These are phyloP conservation scores for Monilinia laxa DNA, from an alignment of 2,329 filamentous ascomycete genomes.

Conservation along the genomic window DNA sequence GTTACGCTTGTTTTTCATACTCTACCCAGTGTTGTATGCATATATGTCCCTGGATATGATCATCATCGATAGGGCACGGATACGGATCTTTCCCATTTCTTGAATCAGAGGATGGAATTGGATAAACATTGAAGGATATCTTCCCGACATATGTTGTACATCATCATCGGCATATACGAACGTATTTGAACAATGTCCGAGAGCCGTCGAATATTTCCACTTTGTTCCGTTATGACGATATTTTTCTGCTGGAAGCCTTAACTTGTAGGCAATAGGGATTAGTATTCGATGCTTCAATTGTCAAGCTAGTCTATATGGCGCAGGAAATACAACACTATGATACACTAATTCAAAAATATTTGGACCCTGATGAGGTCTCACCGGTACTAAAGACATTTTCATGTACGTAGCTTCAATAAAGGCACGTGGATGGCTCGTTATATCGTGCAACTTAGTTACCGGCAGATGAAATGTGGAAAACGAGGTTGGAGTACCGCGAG, in stretches of 20 bases:
- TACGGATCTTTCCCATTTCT: not conserved
- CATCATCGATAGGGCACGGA: not conserved
- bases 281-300: not conserved
- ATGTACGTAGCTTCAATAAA: not conserved
- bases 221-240: not conserved
- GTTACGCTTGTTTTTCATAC: not conserved
- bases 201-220: not conserved
- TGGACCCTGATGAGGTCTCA: not conserved
- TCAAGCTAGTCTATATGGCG: not conserved
- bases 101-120: slow-evolving; percentile 8
- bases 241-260: not conserved
- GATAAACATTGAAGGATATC: not conserved
- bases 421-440: not conserved
- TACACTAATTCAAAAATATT: not conserved
- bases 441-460: not conserved
- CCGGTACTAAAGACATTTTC: not conserved
- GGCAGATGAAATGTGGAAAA: not conserved
- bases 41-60: slow-evolving; percentile 10
- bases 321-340: not conserved
- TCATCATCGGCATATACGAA: slow-evolving; percentile 6
- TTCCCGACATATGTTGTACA: slow-evolving; percentile 4
- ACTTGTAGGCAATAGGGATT: not conserved
- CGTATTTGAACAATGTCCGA: not conserved
- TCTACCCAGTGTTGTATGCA: not conserved
- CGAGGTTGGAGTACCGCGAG: slow-evolving; percentile 9